Conservation (phyloP, 2,329 filamentous ascomycete species). For the Verticillium isaacii region DNA sequence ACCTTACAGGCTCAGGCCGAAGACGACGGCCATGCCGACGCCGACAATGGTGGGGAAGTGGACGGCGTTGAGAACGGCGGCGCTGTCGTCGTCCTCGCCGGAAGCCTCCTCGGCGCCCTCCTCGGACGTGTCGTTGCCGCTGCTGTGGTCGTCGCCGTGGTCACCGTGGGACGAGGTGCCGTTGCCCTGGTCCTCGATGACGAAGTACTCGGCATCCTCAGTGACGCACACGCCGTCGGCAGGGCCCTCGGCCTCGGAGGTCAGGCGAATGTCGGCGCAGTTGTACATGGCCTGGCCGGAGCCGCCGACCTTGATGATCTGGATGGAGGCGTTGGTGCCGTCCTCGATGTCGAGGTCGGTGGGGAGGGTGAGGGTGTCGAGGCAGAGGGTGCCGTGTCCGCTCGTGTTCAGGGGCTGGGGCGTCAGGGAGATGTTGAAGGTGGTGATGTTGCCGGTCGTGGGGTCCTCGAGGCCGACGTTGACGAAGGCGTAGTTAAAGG, state of each 20-base stretch:
- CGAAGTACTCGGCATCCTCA: constrained; percentile 41
- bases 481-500: constrained; percentile 48
- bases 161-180: constrained; percentile 28
- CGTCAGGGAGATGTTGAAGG: constrained; percentile 66
- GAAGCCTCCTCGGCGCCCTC: constrained; percentile 6
- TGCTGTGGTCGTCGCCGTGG: constrained; percentile 4
- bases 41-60: constrained; percentile 21
- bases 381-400: constrained; percentile 61
- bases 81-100: constrained; percentile 2
- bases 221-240: constrained; percentile 51
- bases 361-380: constrained; percentile 54
- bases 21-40: constrained; percentile 30
- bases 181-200: constrained; percentile 24
- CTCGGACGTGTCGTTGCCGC: constrained; percentile 9
- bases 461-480: constrained; percentile 44
- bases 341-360: constrained; percentile 44
- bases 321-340: constrained; percentile 61
- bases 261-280: constrained; percentile 71
- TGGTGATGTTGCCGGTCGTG: constrained; percentile 36
- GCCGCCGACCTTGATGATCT: constrained; percentile 62
- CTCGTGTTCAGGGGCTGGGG: constrained; percentile 53
- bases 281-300: constrained; percentile 62
- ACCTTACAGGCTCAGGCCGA: constrained; percentile 28
- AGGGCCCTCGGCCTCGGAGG: constrained; percentile 40
- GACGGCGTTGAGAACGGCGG: constrained; percentile 11